Conservation (phyloP, 108 stramenopile genomes). For the Seminavis robusta region DNA sequence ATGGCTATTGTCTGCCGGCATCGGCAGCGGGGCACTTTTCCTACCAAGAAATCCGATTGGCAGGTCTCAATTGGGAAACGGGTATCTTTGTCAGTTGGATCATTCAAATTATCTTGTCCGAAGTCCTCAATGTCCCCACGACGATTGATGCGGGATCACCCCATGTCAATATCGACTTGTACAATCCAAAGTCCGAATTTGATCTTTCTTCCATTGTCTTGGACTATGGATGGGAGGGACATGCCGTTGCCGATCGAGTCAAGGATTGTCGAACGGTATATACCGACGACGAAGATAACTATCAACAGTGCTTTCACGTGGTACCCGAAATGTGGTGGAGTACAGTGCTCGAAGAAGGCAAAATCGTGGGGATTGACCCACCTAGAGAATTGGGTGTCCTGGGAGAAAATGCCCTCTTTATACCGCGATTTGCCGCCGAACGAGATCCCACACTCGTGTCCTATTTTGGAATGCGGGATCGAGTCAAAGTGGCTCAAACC, state of each 20-base stretch:
- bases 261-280: background rate
- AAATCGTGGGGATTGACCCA: background rate
- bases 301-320: constrained; percentile 28
- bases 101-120: constrained; percentile 30
- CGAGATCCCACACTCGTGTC: constrained; percentile 19
- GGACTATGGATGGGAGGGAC: background rate
- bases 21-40: too few species aligned
- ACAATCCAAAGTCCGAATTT: constrained; percentile 11
- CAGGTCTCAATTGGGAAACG: constrained; percentile 32
- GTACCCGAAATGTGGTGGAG: constrained; percentile 14
- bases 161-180: constrained; percentile 14
- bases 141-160: constrained; percentile 18
- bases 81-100: constrained; percentile 26
- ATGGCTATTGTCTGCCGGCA: constrained; percentile 9
- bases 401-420: constrained; percentile 25
- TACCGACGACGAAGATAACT: constrained; percentile 3
- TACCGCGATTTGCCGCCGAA: constrained; percentile 22
- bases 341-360: background rate
- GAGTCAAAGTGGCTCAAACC: constrained; percentile 13
- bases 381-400: constrained; percentile 19
- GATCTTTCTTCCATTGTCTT: constrained; percentile 5
- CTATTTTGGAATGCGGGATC: constrained; percentile 32
- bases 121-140: constrained; percentile 28
- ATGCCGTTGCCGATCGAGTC: background rate
- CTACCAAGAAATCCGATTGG: constrained; percentile 38